Conservation (phyloP, 306 rosid genomes). For the Luffa acutangula region DNA sequence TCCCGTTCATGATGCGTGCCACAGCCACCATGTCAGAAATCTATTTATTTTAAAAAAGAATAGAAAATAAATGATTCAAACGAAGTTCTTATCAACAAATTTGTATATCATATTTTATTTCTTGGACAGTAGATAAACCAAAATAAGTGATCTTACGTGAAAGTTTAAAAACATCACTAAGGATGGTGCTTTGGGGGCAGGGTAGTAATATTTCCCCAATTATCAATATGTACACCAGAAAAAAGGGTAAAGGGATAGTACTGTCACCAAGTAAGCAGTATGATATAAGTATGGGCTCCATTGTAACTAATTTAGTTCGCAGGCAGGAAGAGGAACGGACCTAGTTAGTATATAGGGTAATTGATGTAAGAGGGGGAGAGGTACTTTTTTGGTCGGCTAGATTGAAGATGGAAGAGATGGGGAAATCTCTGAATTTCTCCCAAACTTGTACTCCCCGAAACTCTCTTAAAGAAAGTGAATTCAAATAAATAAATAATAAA, state of each 20-base stretch:
- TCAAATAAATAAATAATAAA: too few species aligned
- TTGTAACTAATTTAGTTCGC: not conserved
- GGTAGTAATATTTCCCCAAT: not conserved
- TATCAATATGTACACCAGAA: not conserved
- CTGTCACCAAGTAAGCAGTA: not conserved
- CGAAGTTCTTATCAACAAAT: not conserved
- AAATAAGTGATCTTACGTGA: not conserved
- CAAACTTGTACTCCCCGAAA: too few species aligned
- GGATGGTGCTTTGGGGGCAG: not conserved
- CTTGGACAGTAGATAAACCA: not conserved
- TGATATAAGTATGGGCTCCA: not conserved
- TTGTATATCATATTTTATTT: slow-evolving; percentile 1
- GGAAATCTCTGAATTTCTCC: too few species aligned
- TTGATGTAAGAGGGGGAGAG: not conserved
- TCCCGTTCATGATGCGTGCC: slow-evolving; percentile 81
- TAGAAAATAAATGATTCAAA: not conserved
- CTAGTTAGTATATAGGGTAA: not conserved
- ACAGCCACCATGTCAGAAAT: slow-evolving; percentile 95
- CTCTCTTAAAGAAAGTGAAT: too few species aligned
- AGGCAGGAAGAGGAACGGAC: not conserved
- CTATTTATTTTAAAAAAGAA: slow-evolving; percentile 24
- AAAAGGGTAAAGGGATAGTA: not conserved
- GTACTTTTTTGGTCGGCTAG: not conserved
- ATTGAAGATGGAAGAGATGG: too few species aligned
- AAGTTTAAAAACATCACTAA: not conserved